A percentile compares a stretch with the other conserved stretches of the same genome.
phyloP scores from a whole-genome alignment of 108 stramenopile genomes.

The Pseudonitzschia multiseries region DNA sequence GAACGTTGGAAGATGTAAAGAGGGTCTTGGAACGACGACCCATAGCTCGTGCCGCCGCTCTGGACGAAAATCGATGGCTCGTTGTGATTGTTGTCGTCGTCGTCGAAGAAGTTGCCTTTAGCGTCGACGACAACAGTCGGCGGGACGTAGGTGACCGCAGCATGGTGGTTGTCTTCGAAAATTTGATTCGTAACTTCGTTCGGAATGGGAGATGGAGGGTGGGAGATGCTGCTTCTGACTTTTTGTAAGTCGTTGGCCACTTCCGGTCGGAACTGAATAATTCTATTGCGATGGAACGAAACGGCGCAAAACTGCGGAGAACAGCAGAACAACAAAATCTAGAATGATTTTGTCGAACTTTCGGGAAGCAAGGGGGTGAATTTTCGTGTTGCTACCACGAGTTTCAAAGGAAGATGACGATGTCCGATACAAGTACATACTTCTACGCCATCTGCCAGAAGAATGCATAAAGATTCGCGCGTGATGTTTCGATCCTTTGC shows the following conservation, averaged over 20 bases:
- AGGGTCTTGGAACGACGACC: not conserved
- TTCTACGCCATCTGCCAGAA: not conserved
- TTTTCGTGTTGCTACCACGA: slow-evolving; percentile 1
- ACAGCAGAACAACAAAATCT: not conserved
- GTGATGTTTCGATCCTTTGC: not conserved
- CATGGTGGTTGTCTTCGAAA: not conserved
- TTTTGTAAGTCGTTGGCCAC: not conserved
- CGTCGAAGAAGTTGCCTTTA: not conserved
- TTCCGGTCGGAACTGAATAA: too few species aligned
- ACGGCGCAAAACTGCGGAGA: not conserved
- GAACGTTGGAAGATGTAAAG: not conserved
- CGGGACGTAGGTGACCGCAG: not conserved
- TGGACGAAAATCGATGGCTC: not conserved
- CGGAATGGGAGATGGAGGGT: not conserved
- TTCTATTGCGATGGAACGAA: too few species aligned
- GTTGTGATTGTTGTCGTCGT: not conserved
- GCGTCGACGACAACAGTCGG: not conserved
- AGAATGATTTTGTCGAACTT: slow-evolving; percentile 1
- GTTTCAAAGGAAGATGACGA: not conserved
- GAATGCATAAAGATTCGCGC: not conserved
- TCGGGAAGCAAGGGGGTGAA: not conserved
- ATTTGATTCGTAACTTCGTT: not conserved
- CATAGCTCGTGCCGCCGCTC: not conserved
- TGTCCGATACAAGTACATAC: not conserved
- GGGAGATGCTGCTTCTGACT: not conserved